Evolutionary conservation across 164 flowering plant species (phyloP).

Genomic region (Kingdonia uniflora): DNA sequence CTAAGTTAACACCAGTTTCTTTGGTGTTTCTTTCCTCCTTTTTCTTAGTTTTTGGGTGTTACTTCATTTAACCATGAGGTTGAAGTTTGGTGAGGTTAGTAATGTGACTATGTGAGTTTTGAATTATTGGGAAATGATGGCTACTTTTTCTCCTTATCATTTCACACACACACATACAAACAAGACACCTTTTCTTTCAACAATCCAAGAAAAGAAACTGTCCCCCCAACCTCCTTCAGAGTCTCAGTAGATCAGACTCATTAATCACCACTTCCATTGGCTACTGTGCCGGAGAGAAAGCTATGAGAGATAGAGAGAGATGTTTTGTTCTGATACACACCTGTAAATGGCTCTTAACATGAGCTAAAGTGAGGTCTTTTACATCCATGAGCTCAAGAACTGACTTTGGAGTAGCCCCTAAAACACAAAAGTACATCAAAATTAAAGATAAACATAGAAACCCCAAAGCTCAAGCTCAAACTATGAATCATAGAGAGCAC

Average conservation of each 20-base stretch:
- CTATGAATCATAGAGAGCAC: neutral
- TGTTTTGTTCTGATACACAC: slow-evolving; percentile 14
- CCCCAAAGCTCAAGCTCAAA: too few species aligned
- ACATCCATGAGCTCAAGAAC: slow-evolving; percentile 82
- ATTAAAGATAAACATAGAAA: too few species aligned
- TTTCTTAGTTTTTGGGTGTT: slow-evolving; percentile 9
- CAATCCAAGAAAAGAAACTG: slow-evolving; percentile 17
- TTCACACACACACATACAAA: slow-evolving; percentile 12
- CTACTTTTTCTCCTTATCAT: slow-evolving; percentile 28
- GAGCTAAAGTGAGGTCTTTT: slow-evolving; percentile 70
- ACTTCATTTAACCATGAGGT: slow-evolving; percentile 35
- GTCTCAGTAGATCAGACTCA: slow-evolving; percentile 10
- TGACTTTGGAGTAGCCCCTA: slow-evolving; percentile 72
- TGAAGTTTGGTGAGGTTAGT: slow-evolving; percentile 31
- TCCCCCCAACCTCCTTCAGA: slow-evolving; percentile 15
- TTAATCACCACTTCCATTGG: slow-evolving; percentile 19
- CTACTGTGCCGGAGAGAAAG: slow-evolving; percentile 28
- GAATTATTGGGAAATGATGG: slow-evolving; percentile 62
- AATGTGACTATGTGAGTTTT: slow-evolving; percentile 7
- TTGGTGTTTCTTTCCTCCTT: neutral
- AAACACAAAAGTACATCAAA: slow-evolving; percentile 4
- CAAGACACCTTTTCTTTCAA: slow-evolving; percentile 11
- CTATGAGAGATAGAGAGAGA: neutral
- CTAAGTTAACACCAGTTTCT: neutral
- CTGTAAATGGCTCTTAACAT: slow-evolving; percentile 77